Evolutionary conservation across 495 filamentous ascomycete genomes (phyloP), one percentile per base, ranked within the genome.

Genomic region (Monascus purpureus): DNA sequence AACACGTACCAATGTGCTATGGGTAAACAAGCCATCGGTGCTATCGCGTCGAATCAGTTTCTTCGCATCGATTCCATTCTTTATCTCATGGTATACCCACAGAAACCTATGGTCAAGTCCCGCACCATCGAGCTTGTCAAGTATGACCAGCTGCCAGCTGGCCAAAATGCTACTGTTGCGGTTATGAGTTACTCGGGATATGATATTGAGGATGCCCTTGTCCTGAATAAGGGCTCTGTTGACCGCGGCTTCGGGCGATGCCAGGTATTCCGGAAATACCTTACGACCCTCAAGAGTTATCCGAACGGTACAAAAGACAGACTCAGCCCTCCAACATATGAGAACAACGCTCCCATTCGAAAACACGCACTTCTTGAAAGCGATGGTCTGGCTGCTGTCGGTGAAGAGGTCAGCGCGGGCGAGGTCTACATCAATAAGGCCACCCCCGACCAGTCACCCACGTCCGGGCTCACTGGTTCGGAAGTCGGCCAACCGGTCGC

Each of bases 1-100:
- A 99, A 99, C 51, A 99, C 90, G 6, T 99, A 99, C 49, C 90
- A 97, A 61, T 95, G 92, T 54, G 90, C 90, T 56, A 99, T 99
- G 90, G 90, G 90, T 66, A 99, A 99, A 59, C 90, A 99, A 80
- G 90, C 90, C 12, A 95, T 99, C 52, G 90, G 90, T 30, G 84
- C 88, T 13, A 94, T 96, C 50, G 87, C 88, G 8, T 85, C 90
- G 40, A 99, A 99, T 46, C 92, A 96, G 53, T 93, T 93, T 61
- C 73, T 81, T 37, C 77, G 90, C 14, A 90, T 99, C 50, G 90
- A 99, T 47, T 94, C 86, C 2, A 69, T 96, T 17, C 73, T 96
- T 13, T 94, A 96, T 45, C 75, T 93, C 3, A 85, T 96, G 67
- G 88, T 96, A 12, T 99, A 99, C 47, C 90, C 90, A 2, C 90